These are phyloP conservation scores for Solanum ahanhuiri DNA, from an alignment of 257 asterid genomes.

Conservation along the genomic window DNA sequence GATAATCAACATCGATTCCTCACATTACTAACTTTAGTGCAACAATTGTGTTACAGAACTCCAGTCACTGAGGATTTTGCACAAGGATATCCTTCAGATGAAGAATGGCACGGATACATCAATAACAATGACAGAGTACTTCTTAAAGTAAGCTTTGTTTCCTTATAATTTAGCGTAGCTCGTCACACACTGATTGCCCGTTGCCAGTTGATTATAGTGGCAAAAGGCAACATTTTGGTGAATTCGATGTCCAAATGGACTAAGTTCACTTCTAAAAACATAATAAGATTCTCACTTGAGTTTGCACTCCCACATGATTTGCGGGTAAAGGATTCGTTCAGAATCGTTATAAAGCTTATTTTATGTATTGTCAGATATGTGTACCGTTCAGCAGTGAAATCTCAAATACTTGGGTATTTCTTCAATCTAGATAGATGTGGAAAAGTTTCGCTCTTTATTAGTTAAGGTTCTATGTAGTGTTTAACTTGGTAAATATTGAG, in stretches of 20 bases:
- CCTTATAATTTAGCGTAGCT: neutral
- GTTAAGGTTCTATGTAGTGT: neutral
- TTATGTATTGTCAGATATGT: neutral
- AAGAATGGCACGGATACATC: slow-evolving; percentile 80
- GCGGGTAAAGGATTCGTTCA: neutral
- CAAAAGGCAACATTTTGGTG: neutral
- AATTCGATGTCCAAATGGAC: neutral
- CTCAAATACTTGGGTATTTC: neutral
- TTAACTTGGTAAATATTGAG: neutral
- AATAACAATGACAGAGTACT: slow-evolving; percentile 76
- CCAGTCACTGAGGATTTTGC: slow-evolving; percentile 43
- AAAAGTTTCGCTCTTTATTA: neutral
- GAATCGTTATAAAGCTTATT: neutral
- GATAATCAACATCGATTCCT: neutral
- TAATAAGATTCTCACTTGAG: neutral
- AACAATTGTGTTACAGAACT: slow-evolving; percentile 45
- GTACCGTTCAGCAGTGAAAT: neutral
- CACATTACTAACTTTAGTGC: neutral
- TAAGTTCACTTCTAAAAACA: neutral
- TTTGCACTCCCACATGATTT: neutral
- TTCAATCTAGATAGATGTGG: neutral
- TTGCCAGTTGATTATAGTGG: neutral
- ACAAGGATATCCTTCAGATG: slow-evolving; percentile 67
- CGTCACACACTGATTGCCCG: neutral
- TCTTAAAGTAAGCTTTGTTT: slow-evolving; percentile 47